phyloP scores from a whole-genome alignment of 495 filamentous ascomycete species.

The Peziza echinospora region DNA sequence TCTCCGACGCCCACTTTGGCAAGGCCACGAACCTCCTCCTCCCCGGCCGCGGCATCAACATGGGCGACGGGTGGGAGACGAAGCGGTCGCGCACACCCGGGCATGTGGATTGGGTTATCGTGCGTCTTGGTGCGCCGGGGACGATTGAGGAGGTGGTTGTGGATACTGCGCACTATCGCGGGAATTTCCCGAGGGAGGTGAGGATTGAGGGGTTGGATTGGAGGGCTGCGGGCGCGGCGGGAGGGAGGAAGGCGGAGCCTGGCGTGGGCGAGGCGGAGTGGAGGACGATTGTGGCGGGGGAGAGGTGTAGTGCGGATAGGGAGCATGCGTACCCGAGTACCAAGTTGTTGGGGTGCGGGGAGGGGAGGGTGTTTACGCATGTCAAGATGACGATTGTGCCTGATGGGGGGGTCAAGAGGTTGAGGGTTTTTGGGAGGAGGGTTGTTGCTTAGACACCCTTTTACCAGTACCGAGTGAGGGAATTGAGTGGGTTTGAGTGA shows the following conservation, averaged over 20 bases:
- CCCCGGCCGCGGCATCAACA: conserved; percentile 68
- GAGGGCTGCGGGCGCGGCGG: conserved; percentile 25
- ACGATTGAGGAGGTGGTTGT: conserved; percentile 50
- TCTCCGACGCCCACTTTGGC: conserved; percentile 74
- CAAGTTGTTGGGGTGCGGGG: conserved; percentile 20
- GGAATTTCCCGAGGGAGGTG: conserved; percentile 68
- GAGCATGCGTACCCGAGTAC: conserved; percentile 45
- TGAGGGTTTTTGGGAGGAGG: conserved; percentile 58
- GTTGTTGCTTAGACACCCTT: conserved; percentile 18
- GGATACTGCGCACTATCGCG: conserved; percentile 76
- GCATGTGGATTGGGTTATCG: conserved; percentile 72
- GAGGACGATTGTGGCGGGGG: conserved; percentile 42
- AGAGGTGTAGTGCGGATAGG: conserved; percentile 54
- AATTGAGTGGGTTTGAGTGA: too few species aligned
- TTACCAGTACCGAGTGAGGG: too few species aligned
- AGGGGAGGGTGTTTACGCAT: conserved; percentile 44
- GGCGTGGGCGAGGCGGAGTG: conserved; percentile 27
- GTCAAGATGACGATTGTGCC: conserved; percentile 80
- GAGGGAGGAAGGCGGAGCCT: conserved; percentile 26
- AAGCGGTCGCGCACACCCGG: conserved; percentile 50
- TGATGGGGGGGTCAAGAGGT: conserved; percentile 75
- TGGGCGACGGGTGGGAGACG: conserved; percentile 94
- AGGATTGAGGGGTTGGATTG: conserved; percentile 43
- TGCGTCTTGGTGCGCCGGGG: conserved; percentile 47
- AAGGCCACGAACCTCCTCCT: conserved; percentile 63